Evolutionary conservation across 2,329 filamentous ascomycete species (phyloP).

Genomic region (Monosporascus sp.): DNA sequence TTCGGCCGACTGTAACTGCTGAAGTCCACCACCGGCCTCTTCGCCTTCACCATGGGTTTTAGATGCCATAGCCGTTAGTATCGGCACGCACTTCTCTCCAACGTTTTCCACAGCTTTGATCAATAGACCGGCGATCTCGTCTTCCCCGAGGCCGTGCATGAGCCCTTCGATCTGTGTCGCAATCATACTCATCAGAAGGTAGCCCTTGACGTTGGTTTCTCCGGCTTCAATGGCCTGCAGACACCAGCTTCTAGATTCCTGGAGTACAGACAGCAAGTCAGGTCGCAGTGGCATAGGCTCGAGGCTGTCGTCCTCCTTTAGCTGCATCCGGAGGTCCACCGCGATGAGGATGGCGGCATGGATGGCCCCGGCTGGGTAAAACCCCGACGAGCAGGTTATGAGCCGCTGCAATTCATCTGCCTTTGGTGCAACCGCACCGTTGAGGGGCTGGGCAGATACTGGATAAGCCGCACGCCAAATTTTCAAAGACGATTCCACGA

Average conservation of each 20-base stretch:
- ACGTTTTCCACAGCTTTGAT: slow-evolving; percentile 31
- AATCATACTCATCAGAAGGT: slow-evolving; percentile 34
- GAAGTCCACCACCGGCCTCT: slow-evolving; percentile 1
- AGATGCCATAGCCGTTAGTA: slow-evolving; percentile 26
- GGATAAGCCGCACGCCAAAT: slow-evolving; percentile 35
- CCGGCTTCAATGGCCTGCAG: slow-evolving; percentile 36
- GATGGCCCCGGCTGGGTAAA: slow-evolving; percentile 29
- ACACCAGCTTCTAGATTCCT: slow-evolving; percentile 34
- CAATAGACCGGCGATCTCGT: slow-evolving; percentile 29
- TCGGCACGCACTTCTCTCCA: slow-evolving; percentile 22
- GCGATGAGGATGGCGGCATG: slow-evolving; percentile 30
- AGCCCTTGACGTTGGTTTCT: slow-evolving; percentile 49
- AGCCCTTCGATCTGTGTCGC: slow-evolving; percentile 37
- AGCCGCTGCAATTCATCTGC: slow-evolving; percentile 29
- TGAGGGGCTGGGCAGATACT: slow-evolving; percentile 1
- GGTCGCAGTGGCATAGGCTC: slow-evolving; percentile 25
- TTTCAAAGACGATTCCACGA: slow-evolving; percentile 42
- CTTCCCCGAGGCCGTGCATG: slow-evolving; percentile 24
- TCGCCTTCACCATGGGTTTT: slow-evolving; percentile 1
- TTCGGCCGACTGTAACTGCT: slow-evolving; percentile 10
- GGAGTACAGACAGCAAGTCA: slow-evolving; percentile 34
- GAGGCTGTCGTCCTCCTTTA: slow-evolving; percentile 33
- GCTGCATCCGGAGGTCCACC: slow-evolving; percentile 32
- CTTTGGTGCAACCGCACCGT: slow-evolving; percentile 1
- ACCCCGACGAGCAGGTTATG: slow-evolving; percentile 31